Base-by-base conservation (phyloP, 306 rosid genomes). In the Sophora flavescens region DNA sequence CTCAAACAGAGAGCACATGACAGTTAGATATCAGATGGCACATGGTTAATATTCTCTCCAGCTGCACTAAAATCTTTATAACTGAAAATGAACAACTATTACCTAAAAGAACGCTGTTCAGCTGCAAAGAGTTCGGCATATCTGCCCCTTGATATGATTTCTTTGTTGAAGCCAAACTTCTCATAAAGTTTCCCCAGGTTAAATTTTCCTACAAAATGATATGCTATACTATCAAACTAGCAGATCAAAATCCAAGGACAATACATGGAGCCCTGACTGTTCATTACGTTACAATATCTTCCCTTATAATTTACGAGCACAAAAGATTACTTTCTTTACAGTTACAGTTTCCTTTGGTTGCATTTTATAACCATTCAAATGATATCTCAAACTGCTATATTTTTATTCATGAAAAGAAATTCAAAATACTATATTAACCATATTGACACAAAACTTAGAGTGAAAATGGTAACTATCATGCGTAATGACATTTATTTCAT, bases 141-240 rank as follows among this genome's bases (percentile, higher is more conserved):
- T 84, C 82, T 92, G 85, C 98, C 98, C 87, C 90, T 86, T 28
- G 97, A 95, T 81, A 95, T 84, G 72, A 90, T 84, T 87, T 95
- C 97, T 79, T 92, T 95, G 86, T 90, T 92, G 86, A 92, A 92
- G 60, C 98, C 98, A 86, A 95, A 90, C 93, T 85, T 95, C 91
- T 92, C 97, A 83, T 92, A 95, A 53, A 95, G 89, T 65, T 90
- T 89, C 79, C 88, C 97, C 78, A 95, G 84, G 84, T 89, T 95
- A 72, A 95, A 78, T 76, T 87, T 95, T 74, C 93, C 98, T 92
- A 67, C 60, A 76, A 81, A 50, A 60, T 74, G 68, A 85, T 15
- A 78, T 41, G 15, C 18, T 61, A 66, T 17, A 53, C n/a, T 78
- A 81, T 42, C 80, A 81, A 57, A 56, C 48, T 53, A 63, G 35